Base-by-base conservation (phyloP, 2,329 filamentous ascomycete species). In the Paecilomyces dactylethromorphus region DNA sequence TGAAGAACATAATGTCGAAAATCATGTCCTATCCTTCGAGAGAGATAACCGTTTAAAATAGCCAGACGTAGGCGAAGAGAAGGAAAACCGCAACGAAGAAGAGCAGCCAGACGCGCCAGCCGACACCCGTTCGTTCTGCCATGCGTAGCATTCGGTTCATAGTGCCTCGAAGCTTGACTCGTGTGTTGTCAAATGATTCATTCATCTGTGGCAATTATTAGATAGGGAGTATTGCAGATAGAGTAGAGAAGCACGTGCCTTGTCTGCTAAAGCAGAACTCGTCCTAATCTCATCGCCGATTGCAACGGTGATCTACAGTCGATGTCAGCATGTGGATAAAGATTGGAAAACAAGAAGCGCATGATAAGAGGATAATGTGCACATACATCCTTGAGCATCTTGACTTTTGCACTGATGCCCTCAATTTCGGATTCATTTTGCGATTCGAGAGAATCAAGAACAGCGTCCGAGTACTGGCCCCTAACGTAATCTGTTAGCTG, bases 131-230 rank as follows among this genome's bases (percentile, higher is more conserved):
- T 68, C 87, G 83, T 78, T 97, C 85, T 3, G 94, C 94, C 94
- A 99, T 99, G 57, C 93, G 73, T 64, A 97, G 78, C 94, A 99
- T 99, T 60, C 92, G 83, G 72, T 91, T 96, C 94, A 99, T 97
- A 18, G 95, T 97, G 57, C 93, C 92, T 52, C 87, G 84, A 62
- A 99, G 79, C 63, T 90, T 85, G 56, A 92, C 78, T 33, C 92
- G 82, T 56, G 93, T 95, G 67, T 84, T 86, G 72, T 97, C 93
- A 71, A 97, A 99, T 4, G 86, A 84, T 70, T 96, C 91, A 75
- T 97, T 97, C 88, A 99, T 96, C 77, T 45, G 18, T 45, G 39
- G 32, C 0, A 18, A 8, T 21, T 45, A 8, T 45, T 45, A 45
- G 39, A 3, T 5, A n/a, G n/a, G 11, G 15, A 10, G 8, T 45